A percentile compares a stretch with the other conserved stretches of the same genome.
phyloP scores from a whole-genome alignment of 805 yeast species.

The Starmerella ratchasimensis region DNA sequence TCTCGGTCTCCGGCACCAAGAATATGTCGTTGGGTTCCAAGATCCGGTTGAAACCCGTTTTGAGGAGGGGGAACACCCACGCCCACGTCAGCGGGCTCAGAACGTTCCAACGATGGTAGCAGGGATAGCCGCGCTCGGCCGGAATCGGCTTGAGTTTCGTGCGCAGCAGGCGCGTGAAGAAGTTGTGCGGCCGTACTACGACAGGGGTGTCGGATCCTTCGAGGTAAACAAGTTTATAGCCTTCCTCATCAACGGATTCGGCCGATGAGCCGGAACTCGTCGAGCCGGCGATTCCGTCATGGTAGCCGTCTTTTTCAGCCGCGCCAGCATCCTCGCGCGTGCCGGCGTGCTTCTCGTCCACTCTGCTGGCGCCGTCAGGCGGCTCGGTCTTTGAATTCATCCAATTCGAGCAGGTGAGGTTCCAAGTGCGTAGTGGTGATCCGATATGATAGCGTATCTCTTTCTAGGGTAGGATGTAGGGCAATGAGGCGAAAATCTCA shows the following conservation, averaged over 20 bases:
- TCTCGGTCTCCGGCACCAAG: constrained; percentile 12
- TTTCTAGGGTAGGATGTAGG: too few species aligned
- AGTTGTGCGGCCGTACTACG: constrained; percentile 15
- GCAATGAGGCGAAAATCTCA: too few species aligned
- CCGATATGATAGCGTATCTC: too few species aligned
- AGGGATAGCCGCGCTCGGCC: constrained; percentile 10
- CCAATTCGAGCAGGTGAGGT: too few species aligned
- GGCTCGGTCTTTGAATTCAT: too few species aligned
- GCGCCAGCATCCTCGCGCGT: too few species aligned
- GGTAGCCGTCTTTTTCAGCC: too few species aligned
- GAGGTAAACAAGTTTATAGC: constrained; percentile 6
- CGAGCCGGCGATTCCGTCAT: too few species aligned
- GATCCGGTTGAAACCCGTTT: constrained; percentile 20
- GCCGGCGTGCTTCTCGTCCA: too few species aligned
- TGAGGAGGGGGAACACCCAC: constrained; percentile 43
- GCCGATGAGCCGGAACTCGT: not conserved
- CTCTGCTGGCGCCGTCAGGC: too few species aligned
- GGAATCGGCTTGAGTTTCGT: constrained; percentile 20
- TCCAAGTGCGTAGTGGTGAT: too few species aligned
- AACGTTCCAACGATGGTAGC: constrained; percentile 25
- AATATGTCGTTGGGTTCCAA: constrained; percentile 20
- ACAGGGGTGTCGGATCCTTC: constrained; percentile 12
- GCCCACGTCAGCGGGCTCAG: constrained; percentile 35
- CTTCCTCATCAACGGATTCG: constrained; percentile 1
- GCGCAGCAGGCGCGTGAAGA: constrained; percentile 11